Evolutionary conservation across 148 eudicot species (phyloP).

Genomic region (Rhododendron ferrugineum): DNA sequence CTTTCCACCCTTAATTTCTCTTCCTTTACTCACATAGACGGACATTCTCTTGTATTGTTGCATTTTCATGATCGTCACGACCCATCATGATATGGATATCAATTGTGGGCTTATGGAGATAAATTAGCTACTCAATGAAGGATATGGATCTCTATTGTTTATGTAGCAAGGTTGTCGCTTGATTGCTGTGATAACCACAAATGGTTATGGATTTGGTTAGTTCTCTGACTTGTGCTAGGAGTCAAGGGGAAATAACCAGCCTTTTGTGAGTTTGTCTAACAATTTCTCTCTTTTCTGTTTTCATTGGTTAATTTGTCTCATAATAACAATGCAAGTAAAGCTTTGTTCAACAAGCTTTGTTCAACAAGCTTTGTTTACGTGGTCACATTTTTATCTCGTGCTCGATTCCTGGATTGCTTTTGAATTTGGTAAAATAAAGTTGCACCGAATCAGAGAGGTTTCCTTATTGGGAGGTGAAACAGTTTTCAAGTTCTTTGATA

Average conservation of each 20-base stretch:
- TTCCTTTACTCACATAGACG: too few relatives aligned
- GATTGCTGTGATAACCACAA: background rate
- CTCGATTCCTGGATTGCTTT: background rate
- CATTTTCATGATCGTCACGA: too few relatives aligned
- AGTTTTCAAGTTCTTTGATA: background rate
- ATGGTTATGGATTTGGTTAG: background rate
- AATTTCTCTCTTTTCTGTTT: background rate
- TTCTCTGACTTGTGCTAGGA: background rate
- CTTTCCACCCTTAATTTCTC: too few relatives aligned
- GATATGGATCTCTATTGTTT: background rate
- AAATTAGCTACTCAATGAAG: background rate
- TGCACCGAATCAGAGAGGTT: background rate
- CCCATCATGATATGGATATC: background rate
- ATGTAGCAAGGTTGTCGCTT: background rate
- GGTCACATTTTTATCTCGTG: background rate
- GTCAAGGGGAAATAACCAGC: background rate
- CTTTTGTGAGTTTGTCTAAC: background rate
- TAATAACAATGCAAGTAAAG: background rate
- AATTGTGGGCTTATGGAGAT: background rate
- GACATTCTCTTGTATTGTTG: too few relatives aligned
- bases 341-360: background rate
- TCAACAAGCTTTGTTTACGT: background rate
- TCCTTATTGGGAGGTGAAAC: background rate
- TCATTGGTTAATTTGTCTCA: background rate
- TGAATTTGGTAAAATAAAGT: background rate